Evolutionary conservation across 495 filamentous ascomycete genomes (phyloP).

Genomic region (Penicillium antarcticum): DNA sequence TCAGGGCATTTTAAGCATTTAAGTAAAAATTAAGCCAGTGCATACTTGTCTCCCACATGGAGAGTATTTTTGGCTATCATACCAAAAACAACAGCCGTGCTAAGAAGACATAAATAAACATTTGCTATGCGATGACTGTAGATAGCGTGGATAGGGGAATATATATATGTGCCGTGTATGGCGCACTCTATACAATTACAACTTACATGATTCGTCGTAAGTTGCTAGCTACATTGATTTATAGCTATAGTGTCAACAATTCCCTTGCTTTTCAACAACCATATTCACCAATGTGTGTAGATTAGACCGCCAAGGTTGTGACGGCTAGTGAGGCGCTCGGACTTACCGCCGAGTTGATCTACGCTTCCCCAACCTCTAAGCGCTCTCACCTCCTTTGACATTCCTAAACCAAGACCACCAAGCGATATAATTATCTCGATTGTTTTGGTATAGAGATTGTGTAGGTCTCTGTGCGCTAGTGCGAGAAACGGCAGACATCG

Average conservation of each 20-base stretch:
- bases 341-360: constrained; percentile 17
- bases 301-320: background rate
- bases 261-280: too few species aligned
- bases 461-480: background rate
- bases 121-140: too few species aligned
- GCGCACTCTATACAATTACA: background rate
- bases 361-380: constrained; percentile 15
- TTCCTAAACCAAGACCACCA: background rate
- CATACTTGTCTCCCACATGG: background rate
- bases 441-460: background rate
- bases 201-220: background rate
- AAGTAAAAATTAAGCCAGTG: background rate
- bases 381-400: constrained; percentile 16
- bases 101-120: too few species aligned
- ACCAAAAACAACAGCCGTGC: too few species aligned
- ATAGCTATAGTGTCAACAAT: too few species aligned
- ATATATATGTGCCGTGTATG: too few species aligned
- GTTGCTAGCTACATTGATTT: too few species aligned
- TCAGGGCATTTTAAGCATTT: constrained; percentile 23
- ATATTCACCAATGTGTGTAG: too few species aligned
- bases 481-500: too few species aligned
- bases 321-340: constrained; percentile 3
- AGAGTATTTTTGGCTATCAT: too few species aligned
- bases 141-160: too few species aligned
- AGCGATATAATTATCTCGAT: background rate